Evolutionary conservation across 2,329 filamentous ascomycete genomes (phyloP).

Genomic region (Seiridium cupressi): DNA sequence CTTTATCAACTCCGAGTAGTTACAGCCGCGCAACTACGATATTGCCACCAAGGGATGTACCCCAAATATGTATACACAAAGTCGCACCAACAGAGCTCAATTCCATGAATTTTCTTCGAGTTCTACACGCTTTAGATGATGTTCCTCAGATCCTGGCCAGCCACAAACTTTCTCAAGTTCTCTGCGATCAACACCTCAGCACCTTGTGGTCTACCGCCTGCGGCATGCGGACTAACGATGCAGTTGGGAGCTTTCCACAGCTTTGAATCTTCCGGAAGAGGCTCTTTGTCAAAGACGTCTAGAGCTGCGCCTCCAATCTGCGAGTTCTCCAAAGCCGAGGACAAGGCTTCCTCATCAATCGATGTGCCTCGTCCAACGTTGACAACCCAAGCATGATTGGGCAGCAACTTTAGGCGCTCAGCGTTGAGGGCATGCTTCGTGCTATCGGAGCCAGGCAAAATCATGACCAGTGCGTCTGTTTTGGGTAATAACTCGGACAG

Average conservation of each 20-base stretch:
- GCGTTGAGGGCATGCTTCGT: slow-evolving; percentile 55
- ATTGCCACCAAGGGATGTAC: too few relatives aligned
- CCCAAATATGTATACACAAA: too few relatives aligned
- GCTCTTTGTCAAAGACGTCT: slow-evolving; percentile 42
- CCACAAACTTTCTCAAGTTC: slow-evolving; percentile 59
- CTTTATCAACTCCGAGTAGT: too few relatives aligned
- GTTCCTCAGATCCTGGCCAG: slow-evolving; percentile 59
- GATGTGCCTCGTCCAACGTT: slow-evolving; percentile 51
- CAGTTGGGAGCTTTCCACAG: slow-evolving; percentile 52
- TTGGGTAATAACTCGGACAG: slow-evolving; percentile 50
- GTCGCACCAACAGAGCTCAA: too few relatives aligned
- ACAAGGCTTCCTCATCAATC: slow-evolving; percentile 48
- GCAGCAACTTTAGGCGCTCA: slow-evolving; percentile 50
- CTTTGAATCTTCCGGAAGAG: slow-evolving; percentile 33
- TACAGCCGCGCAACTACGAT: too few relatives aligned
- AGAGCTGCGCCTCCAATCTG: slow-evolving; percentile 47
- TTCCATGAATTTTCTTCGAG: too few relatives aligned
- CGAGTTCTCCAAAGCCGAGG: slow-evolving; percentile 39
- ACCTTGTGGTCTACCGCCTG: slow-evolving; percentile 59
- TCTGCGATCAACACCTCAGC: slow-evolving; percentile 58
- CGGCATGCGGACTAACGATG: slow-evolving; percentile 56
- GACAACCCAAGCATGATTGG: slow-evolving; percentile 55
- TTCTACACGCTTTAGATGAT: slow-evolving; percentile 27
- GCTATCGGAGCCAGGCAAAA: slow-evolving; percentile 56
- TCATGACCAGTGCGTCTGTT: slow-evolving; percentile 68